phyloP scores from a whole-genome alignment of 257 asterid genomes.

The Nicotiana sylvestris region DNA sequence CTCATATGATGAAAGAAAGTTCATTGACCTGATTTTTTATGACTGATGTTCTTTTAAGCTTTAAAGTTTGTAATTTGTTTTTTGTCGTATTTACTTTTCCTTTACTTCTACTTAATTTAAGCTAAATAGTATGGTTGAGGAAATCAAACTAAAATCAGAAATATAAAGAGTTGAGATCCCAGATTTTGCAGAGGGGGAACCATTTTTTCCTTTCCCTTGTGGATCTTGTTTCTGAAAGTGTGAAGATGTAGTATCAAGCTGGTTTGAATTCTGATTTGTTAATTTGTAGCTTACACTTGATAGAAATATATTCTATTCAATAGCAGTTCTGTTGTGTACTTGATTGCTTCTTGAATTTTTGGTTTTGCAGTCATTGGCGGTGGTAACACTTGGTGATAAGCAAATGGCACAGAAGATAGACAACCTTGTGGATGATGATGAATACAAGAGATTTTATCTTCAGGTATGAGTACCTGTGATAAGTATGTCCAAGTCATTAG shows the following conservation, averaged over 20 bases:
- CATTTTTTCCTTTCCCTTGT: not conserved
- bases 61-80: not conserved
- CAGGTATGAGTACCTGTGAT: slow-evolving; percentile 47
- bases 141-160: not conserved
- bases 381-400: slow-evolving; percentile 92
- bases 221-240: not conserved
- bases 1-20: not conserved
- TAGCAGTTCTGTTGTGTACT: not conserved
- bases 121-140: not conserved
- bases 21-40: not conserved
- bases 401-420: slow-evolving; percentile 94
- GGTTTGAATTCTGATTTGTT: not conserved
- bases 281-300: not conserved
- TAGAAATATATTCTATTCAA: not conserved
- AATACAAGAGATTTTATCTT: slow-evolving; percentile 94
- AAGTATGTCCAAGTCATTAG: not conserved
- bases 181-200: not conserved
- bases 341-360: slow-evolving; percentile 8
- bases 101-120: not conserved
- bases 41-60: not conserved
- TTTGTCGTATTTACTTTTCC: not conserved
- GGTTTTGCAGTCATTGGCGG: slow-evolving; percentile 69
- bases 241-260: not conserved
- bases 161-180: not conserved
- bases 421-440: slow-evolving; percentile 92